Evolutionary conservation across 2,329 filamentous ascomycete genomes (phyloP), one percentile per base, ranked within the genome.

Genomic region (Colletotrichum eremochloae): DNA sequence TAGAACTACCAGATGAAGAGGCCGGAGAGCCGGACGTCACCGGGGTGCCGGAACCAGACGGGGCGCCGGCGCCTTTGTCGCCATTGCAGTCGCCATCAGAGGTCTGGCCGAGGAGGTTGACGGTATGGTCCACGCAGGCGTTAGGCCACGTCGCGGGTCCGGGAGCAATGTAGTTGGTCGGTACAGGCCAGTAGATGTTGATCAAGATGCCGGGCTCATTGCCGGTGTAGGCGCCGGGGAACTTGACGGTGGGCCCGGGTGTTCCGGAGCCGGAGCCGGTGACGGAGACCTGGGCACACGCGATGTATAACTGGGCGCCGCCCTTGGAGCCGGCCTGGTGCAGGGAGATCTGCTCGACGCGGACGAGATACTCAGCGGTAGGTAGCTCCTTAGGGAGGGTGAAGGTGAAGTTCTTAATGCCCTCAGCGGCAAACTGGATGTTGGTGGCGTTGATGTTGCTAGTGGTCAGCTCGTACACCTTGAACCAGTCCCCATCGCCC

Each of bases 351-450:
- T 82, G 81, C 77, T 83, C 81, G 3, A 78, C 81, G 24, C 81
- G 81, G 73, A 83, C 75, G 46, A 81, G 79, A 73, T 81, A 81
- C 48, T 79, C 79, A n/a, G 78, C 79, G 70, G 78, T 76, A 4
- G 84, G 84, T 0, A 79, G 78, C 61, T 78, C 78, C 50, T 76
- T 78, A 2, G 85, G 84, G 44, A 86, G 81, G 4, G 79, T 81
- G 67, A 81, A 83, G 72, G 80, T 81, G 78, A 81, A 81, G 79
- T 81, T 81, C 66, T 74, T 74, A 74, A 81, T 76, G 33, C 78
- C 79, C 1, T 64, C 52, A 68, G 78, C 77, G 20, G 79, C 80
- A 80, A 80, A 81, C 71, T 79, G 75, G 29, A 81, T 74, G 20
- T 79, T 79, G 4, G 74, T 74, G 9, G 73, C 76, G 44, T 73